These are phyloP conservation scores for Talaromyces liani DNA, from an alignment of 495 filamentous ascomycete genomes.

Conservation along the genomic window DNA sequence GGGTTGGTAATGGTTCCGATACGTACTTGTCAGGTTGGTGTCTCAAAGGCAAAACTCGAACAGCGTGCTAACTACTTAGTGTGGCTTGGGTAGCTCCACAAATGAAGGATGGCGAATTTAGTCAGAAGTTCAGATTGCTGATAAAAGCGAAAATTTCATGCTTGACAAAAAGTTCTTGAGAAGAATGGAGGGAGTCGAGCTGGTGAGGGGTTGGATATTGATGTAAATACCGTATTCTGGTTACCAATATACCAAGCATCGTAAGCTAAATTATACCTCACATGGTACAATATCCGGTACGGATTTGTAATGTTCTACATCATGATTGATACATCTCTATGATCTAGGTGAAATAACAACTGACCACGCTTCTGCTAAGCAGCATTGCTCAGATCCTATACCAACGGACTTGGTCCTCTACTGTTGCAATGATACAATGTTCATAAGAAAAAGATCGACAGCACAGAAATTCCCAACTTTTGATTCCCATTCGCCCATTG, in stretches of 20 bases:
- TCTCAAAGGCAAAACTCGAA: slow-evolving; percentile 1
- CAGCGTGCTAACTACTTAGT: background rate
- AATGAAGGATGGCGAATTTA: background rate
- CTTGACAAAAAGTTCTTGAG: background rate
- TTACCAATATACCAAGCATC: background rate
- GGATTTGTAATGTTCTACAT: background rate
- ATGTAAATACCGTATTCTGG: background rate
- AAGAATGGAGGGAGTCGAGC: background rate
- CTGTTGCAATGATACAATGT: too few species aligned
- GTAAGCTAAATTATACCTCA: background rate
- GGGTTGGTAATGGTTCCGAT: slow-evolving; percentile 2
- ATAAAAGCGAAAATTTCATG: background rate
- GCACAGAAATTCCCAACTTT: background rate
- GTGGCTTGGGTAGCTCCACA: background rate
- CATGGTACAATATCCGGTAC: background rate
- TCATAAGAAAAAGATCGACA: background rate
- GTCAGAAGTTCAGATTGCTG: background rate
- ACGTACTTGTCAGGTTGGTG: background rate
- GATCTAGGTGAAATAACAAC: too few species aligned
- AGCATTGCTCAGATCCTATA: background rate
- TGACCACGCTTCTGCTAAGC: background rate
- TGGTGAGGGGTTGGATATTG: background rate
- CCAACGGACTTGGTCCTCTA: too few species aligned
- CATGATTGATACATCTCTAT: background rate
- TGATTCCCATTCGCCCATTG: background rate